Percentiles rank a stretch among this genome's conserved stretches.
These are phyloP conservation scores for Anthracocystis walkeri DNA, from an alignment of 1,284 basidiomycete species.

Conservation along the genomic window DNA sequence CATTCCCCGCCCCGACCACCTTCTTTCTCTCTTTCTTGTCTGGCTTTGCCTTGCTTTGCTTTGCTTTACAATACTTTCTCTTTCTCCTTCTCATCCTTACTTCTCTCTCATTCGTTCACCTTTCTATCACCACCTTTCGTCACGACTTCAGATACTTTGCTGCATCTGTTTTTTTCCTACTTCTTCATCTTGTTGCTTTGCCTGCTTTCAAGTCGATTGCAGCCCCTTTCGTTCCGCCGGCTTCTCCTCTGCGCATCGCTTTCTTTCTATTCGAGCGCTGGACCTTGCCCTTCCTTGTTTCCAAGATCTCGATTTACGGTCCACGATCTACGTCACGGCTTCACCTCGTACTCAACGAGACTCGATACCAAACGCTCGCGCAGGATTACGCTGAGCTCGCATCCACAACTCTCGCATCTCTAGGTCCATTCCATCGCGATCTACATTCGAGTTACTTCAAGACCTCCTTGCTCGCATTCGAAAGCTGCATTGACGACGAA, in stretches of 20 bases:
- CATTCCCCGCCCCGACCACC: constrained; percentile 10
- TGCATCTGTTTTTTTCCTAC: neutral
- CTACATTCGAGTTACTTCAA: neutral
- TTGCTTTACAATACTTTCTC: too few relatives aligned
- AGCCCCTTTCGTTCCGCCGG: neutral
- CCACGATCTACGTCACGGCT: neutral
- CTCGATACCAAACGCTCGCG: constrained; percentile 5
- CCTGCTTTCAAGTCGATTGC: neutral
- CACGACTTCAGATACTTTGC: neutral
- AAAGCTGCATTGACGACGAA: neutral
- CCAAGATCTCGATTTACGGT: neutral
- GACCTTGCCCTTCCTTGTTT: neutral
- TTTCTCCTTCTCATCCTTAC: neutral
- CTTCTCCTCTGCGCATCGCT: neutral
- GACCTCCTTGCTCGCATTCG: neutral
- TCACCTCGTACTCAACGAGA: neutral
- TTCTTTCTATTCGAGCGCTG: neutral
- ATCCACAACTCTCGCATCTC: constrained; percentile 5
- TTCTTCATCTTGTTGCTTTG: neutral
- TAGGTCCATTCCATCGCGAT: neutral
- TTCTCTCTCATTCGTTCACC: neutral
- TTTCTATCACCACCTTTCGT: too few relatives aligned
- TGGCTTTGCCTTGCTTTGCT: neutral
- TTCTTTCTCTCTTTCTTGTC: neutral
- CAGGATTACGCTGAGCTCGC: constrained; percentile 6